Conservation (phyloP, 169 alveolate species). For the Cryptosporidium parvum region DNA sequence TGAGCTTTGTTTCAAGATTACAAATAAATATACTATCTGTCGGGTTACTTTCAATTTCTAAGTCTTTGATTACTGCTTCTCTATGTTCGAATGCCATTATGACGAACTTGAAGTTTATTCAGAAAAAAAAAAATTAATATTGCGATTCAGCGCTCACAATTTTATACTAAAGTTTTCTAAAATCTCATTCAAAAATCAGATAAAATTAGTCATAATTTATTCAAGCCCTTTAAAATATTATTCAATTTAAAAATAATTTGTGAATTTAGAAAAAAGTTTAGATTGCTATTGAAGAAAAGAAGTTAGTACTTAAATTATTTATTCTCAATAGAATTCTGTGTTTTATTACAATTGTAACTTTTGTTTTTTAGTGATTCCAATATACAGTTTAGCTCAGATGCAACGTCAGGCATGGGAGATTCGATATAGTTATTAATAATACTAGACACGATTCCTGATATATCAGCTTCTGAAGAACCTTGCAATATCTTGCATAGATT, state of each 20-base stretch:
- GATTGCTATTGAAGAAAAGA: neutral
- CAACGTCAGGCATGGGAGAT: constrained; percentile 49
- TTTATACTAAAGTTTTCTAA: no score
- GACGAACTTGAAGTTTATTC: neutral
- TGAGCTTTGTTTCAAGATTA: constrained; percentile 56
- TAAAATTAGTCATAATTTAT: no score
- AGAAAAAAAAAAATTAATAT: neutral
- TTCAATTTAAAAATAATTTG: no score
- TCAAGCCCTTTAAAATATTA: no score
- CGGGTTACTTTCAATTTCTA: neutral
- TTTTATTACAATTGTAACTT: neutral
- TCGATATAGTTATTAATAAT: neutral
- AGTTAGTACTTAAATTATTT: neutral
- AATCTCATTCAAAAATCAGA: neutral
- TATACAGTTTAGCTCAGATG: constrained; percentile 27
- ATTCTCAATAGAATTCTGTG: neutral
- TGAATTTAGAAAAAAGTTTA: neutral
- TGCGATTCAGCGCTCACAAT: neutral
- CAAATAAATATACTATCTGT: neutral
- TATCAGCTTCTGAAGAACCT: constrained; percentile 2
- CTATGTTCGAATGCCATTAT: neutral
- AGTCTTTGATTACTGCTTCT: constrained; percentile 9
- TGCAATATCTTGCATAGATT: neutral
- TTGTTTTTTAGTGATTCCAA: constrained; percentile 10
- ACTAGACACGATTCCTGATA: constrained; percentile 30